Base-by-base conservation (phyloP, 768 basidiomycete species). In the Lactarius sanguifluus region DNA sequence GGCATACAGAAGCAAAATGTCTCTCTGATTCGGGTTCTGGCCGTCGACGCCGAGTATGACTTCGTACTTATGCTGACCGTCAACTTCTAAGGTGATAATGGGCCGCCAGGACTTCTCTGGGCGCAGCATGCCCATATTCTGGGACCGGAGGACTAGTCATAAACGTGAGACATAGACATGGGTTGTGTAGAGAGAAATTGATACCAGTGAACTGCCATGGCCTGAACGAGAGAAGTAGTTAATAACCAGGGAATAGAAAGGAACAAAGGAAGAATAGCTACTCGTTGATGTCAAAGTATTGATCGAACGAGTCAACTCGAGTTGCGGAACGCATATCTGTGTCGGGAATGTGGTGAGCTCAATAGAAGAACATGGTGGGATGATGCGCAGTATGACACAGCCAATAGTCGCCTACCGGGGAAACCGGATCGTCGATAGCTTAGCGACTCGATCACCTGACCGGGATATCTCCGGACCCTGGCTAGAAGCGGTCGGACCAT, bases 101-200 rank as follows among this genome's bases (percentile, higher is more conserved):
- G 90, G 88, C 28, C 87, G 74, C 89, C 89, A 90, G 36, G 83
- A 80, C 71, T 81, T 87, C 64, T 87, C 88, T 1, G 83, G 79
- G 47, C 86, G 82, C 71, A 89, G 75, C 15, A 71, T 73, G 5
- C 65, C 71, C 3, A 81, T 61, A 3, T 81, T 80, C 16, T 76
- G 77, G 36, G 75, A 77, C 2, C 81, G 77, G 13, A 81, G 71
- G 7, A 82, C 81, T 82, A 59, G 8, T 18, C 15, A 58, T 13
- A 9, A 15, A 12, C 4, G 23, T 52, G 20, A 59, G 56, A 58
- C 9, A 54, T 15, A 30, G 13, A 36, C 12, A 30, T 2, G n/a
- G n/a, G 45, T 3, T 41, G 20, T 3, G 50, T 8, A 25, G 4
- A 9, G 20, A 61, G 9, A 18, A 7, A 25, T n/a, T 41, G 59